These are phyloP conservation scores for Raphanus raphanistrum DNA, from an alignment of 345 rosid species.

Conservation along the genomic window DNA sequence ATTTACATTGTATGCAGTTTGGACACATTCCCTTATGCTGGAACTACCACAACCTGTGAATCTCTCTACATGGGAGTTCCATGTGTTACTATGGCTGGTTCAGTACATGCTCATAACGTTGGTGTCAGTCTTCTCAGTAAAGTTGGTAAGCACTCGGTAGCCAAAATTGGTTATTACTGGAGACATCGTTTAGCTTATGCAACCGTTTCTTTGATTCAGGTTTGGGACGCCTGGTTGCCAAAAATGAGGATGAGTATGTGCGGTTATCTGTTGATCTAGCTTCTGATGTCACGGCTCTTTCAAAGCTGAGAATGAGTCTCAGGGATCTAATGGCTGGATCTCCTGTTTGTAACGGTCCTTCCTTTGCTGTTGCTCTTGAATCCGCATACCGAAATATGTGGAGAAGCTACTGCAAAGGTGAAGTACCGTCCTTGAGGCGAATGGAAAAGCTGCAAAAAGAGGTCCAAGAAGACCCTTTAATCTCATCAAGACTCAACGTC, in stretches of 20 bases:
- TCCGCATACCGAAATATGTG: conserved; percentile 75
- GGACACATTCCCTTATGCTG: conserved; percentile 99
- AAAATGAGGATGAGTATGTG: conserved; percentile 89
- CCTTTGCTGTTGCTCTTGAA: conserved; percentile 68
- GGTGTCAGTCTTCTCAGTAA: conserved; percentile 91
- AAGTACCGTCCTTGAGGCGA: conserved; percentile 68
- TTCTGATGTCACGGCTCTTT: conserved; percentile 75
- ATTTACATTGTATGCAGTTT: conserved; percentile 51
- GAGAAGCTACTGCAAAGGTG: conserved; percentile 82
- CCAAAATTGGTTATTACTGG: neutral
- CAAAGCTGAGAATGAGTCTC: conserved; percentile 75
- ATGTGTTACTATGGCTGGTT: conserved; percentile 93
- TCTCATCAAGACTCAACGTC: conserved; percentile 28
- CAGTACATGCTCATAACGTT: conserved; percentile 96
- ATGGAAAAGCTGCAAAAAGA: conserved; percentile 62
- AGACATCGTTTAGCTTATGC: conserved; percentile 21
- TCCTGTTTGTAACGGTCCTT: conserved; percentile 77
- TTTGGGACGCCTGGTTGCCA: conserved; percentile 70
- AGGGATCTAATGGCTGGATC: conserved; percentile 88
- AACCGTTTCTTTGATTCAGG: conserved; percentile 51
- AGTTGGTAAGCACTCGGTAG: conserved; percentile 63
- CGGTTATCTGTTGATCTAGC: conserved; percentile 76
- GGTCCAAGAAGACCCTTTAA: conserved; percentile 43
- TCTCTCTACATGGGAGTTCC: conserved; percentile 99
- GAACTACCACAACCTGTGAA: conserved; percentile 99